A percentile compares a stretch with the other conserved stretches of the same genome.
phyloP scores from a whole-genome alignment of 768 basidiomycete genomes.

The Galerina sulciceps region DNA sequence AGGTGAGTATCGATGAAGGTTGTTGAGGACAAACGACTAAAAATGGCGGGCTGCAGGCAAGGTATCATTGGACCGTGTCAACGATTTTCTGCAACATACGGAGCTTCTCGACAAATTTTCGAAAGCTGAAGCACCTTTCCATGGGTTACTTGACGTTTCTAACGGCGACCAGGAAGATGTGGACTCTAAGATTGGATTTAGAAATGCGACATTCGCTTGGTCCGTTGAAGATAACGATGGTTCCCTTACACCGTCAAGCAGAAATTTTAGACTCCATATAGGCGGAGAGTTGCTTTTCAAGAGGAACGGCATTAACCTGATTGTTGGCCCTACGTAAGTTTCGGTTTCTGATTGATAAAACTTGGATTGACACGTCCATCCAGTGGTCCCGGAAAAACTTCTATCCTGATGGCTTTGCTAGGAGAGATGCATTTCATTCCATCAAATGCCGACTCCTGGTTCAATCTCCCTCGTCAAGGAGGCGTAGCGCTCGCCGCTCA shows the following conservation, averaged over 20 bases:
- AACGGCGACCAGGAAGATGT: not conserved
- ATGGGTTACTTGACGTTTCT: too few species aligned
- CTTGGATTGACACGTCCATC: too few species aligned
- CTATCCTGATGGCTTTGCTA: conserved; percentile 63
- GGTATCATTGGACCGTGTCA: conserved; percentile 9
- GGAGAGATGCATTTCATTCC: conserved; percentile 71
- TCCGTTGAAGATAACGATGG: conserved; percentile 39
- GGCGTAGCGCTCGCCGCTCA: conserved; percentile 82
- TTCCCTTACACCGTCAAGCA: conserved; percentile 43
- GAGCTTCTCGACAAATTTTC: conserved; percentile 21
- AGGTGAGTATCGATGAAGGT: not conserved
- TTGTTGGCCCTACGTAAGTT: conserved; percentile 55
- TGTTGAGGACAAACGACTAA: not conserved
- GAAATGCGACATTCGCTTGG: conserved; percentile 61
- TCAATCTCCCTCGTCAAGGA: conserved; percentile 63
- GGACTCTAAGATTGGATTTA: conserved; percentile 47
- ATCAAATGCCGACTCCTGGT: conserved; percentile 57
- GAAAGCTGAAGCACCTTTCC: not conserved
- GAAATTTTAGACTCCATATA: conserved; percentile 54
- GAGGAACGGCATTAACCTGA: conserved; percentile 53
- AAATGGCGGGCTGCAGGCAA: not conserved
- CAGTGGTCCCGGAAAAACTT: conserved; percentile 60
- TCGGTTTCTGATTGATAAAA: not conserved
- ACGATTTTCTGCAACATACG: conserved; percentile 5
- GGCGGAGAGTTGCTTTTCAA: conserved; percentile 60